Conservation (phyloP, 257 asterid genomes). For the Lycium ferocissimum region DNA sequence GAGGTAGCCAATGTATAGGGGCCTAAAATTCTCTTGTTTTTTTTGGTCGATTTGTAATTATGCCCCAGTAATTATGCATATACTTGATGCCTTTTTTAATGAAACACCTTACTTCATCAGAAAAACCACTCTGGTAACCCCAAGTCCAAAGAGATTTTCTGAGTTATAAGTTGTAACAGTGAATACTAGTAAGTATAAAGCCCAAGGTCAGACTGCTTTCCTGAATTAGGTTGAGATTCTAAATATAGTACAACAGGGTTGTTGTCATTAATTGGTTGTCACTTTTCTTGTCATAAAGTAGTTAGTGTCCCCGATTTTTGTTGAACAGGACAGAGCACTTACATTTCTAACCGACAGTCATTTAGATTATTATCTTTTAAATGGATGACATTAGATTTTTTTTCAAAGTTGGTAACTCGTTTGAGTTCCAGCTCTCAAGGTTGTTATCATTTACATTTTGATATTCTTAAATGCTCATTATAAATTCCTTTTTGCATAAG, state of each 20-base stretch:
- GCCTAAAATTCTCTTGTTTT: too few species aligned
- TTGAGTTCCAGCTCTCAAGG: neutral
- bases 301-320: neutral
- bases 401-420: neutral
- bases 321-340: neutral
- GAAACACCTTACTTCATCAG: too few species aligned
- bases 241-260: conserved; percentile 4
- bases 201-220: conserved; percentile 19
- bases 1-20: too few species aligned
- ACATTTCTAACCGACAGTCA: neutral
- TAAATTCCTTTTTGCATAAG: conserved; percentile 9
- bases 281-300: conserved; percentile 2
- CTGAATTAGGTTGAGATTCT: neutral
- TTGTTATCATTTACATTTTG: conserved; percentile 16
- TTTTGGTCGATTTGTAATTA: too few species aligned
- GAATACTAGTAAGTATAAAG: conserved; percentile 1
- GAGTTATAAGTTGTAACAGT: conserved; percentile 20
- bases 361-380: conserved; percentile 11
- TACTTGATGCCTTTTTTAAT: too few species aligned
- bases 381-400: neutral
- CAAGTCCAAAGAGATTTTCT: neutral
- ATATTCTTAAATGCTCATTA: neutral
- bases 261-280: neutral
- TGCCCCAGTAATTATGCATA: too few species aligned
- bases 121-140: neutral